Evolutionary conservation across 257 asterid species (phyloP), one percentile per base, ranked within the genome.

Genomic region (Solanum ossicruentum): DNA sequence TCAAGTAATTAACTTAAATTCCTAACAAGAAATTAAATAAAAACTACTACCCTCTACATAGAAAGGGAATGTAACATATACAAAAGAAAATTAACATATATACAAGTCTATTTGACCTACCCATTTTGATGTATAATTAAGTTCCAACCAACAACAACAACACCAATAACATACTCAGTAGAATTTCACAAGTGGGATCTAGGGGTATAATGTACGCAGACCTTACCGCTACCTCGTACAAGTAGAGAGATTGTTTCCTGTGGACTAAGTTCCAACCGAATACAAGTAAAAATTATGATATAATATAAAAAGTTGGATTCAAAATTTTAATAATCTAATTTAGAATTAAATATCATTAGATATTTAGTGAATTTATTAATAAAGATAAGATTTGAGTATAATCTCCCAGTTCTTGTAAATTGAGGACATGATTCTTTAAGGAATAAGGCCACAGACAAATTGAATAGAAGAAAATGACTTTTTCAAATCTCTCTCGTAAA

Each of bases 231-330:
- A n/a, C n/a, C n/a, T n/a, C n/a, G n/a, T n/a, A n/a, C n/a, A n/a
- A n/a, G n/a, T n/a, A n/a, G n/a, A n/a, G n/a, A n/a, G n/a, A n/a
- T n/a, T n/a, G n/a, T n/a, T n/a, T n/a, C n/a, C n/a, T n/a, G n/a
- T n/a, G n/a, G n/a, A n/a, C n/a, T n/a, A n/a, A n/a, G n/a, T n/a
- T n/a, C n/a, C 63, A 26, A 77, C 63, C n/a, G 8, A 77, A 77
- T 15, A 77, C 15, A 8, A 70, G 18, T 18, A 70, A n/a, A 0
- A 39, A 39, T 69, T 69, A 36, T 9, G 15, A 39, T 36, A 4
- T 4, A 8, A 17, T 0, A 0, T 0, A 2, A 69, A 9, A 5
- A 17, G 18, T 0, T 8, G 1, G 0, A 69, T 69, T 17, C 1
- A 32, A 0, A 28, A 67, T 67, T 2, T 6, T 17, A 55, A 17